Evolutionary conservation across 2,329 filamentous ascomycete genomes (phyloP), one percentile per base, ranked within the genome.

Genomic region (Parafenestella ontariensis): DNA sequence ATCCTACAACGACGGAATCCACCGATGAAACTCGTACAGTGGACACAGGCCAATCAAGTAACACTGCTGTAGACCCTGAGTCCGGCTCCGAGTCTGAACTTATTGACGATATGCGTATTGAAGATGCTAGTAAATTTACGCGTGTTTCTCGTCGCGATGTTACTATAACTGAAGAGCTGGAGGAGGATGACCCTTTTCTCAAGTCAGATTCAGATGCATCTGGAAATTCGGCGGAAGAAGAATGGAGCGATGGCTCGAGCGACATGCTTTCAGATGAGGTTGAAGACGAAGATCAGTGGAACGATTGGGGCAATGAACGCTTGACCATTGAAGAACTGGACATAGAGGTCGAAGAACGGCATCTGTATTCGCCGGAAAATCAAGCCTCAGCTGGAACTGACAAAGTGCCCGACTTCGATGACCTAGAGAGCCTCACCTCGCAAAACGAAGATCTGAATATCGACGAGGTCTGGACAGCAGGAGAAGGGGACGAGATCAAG

Each of bases 251-350:
- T 20, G 44, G 44, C 18, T 46, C 44, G 17, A 46, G 44, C 31
- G 44, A 46, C 20, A 46, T 46, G 44, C 44, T 46, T 10, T 46
- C 44, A 4, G 44, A 46, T 26, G 44, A 46, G 23, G 44, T 46
- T 18, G 44, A 46, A 17, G 44, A 36, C 13, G 44, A 46, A 24
- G 44, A 46, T 26, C 44, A 46, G 20, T 46, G 44, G 44, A 46
- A 46, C 7, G 44, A 46, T n/a, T 46, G 44, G 44, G 44, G 44
- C 5, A 46, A 46, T 15, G 44, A 46, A 15, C 29, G 44, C 11
- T 13, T 46, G 13, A 34, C 31, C 18, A 26, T 46, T 17, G 44
- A 46, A 37, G 44, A 46, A 15, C 44, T 46, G 9, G 15, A 46
- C 5, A 13, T 37, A 23, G 44, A 37, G 13, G 31, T 17, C 31